Conservation (phyloP, 495 filamentous ascomycete species). For the Chaetomium tenue region DNA sequence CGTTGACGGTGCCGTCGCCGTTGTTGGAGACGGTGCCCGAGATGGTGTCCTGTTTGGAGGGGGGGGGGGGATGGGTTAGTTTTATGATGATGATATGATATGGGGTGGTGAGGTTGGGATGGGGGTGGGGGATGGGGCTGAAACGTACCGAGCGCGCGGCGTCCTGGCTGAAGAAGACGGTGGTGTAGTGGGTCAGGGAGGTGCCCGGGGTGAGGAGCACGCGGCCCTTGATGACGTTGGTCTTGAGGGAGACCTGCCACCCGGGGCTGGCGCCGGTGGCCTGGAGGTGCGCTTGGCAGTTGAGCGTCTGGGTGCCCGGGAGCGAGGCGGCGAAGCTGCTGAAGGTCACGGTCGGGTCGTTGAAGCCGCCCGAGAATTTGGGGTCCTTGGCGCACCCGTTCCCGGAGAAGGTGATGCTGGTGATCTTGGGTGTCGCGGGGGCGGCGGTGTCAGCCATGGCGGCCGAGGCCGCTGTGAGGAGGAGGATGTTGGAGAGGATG, state of each 20-base stretch:
- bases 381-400: constrained; percentile 40
- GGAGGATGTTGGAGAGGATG: constrained; percentile 26
- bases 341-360: constrained; percentile 38
- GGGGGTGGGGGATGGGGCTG: not conserved
- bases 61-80: no score
- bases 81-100: no score
- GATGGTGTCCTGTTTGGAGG: constrained; percentile 26
- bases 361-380: constrained; percentile 37
- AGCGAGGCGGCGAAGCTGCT: constrained; percentile 36
- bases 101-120: not conserved
- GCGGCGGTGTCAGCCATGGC: constrained; percentile 18
- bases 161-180: constrained; percentile 43
- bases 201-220: constrained; percentile 38
- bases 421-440: constrained; percentile 32
- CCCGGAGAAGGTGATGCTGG: constrained; percentile 41
- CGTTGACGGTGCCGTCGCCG: constrained; percentile 30
- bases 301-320: constrained; percentile 34
- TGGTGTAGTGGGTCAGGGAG: constrained; percentile 38
- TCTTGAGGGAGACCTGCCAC: constrained; percentile 45
- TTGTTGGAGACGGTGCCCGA: constrained; percentile 30
- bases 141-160: constrained; percentile 39
- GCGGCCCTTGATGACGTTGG: constrained; percentile 39
- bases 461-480: constrained; percentile 32
- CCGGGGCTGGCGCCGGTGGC: constrained; percentile 36
- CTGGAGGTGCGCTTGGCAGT: constrained; percentile 45